A percentile compares a stretch with the other conserved stretches of the same genome.
phyloP scores from a whole-genome alignment of 2,329 filamentous ascomycete species.

The Aureobasidium uvarum region DNA sequence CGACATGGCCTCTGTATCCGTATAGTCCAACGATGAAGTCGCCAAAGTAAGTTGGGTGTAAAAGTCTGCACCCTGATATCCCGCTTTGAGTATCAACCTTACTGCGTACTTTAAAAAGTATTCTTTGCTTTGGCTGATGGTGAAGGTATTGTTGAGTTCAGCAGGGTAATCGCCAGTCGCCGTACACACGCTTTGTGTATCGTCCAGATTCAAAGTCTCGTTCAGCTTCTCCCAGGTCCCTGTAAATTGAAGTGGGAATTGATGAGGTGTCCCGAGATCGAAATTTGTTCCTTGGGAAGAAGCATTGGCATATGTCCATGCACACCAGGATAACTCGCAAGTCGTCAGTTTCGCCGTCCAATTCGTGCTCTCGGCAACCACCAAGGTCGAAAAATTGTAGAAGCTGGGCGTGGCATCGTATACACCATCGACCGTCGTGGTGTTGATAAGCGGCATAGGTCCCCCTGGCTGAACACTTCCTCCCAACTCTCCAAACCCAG shows the following conservation, averaged over 20 bases:
- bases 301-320: slow-evolving; percentile 5
- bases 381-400: slow-evolving; percentile 23
- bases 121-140: slow-evolving; percentile 23
- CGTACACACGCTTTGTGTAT: slow-evolving; percentile 5
- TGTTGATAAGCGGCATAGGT: slow-evolving; percentile 22
- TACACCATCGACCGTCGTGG: slow-evolving; percentile 6
- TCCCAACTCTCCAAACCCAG: background rate
- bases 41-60: slow-evolving; percentile 22
- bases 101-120: slow-evolving; percentile 21
- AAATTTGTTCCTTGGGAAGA: slow-evolving; percentile 9
- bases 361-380: slow-evolving; percentile 1
- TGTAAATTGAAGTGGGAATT: background rate
- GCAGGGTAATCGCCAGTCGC: background rate
- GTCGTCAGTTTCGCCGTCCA: slow-evolving; percentile 19
- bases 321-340: slow-evolving; percentile 16
- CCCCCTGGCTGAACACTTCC: slow-evolving; percentile 10
- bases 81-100: slow-evolving; percentile 20
- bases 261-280: background rate
- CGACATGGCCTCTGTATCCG: slow-evolving; percentile 15
- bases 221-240: slow-evolving; percentile 9
- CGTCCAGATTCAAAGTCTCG: background rate
- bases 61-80: slow-evolving; percentile 20
- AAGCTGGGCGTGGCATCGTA: slow-evolving; percentile 17
- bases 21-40: slow-evolving; percentile 22
- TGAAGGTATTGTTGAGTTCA: slow-evolving; percentile 1